These are phyloP conservation scores for Nannochloropsis oceanica DNA, from an alignment of 108 stramenopile genomes.

Conservation along the genomic window DNA sequence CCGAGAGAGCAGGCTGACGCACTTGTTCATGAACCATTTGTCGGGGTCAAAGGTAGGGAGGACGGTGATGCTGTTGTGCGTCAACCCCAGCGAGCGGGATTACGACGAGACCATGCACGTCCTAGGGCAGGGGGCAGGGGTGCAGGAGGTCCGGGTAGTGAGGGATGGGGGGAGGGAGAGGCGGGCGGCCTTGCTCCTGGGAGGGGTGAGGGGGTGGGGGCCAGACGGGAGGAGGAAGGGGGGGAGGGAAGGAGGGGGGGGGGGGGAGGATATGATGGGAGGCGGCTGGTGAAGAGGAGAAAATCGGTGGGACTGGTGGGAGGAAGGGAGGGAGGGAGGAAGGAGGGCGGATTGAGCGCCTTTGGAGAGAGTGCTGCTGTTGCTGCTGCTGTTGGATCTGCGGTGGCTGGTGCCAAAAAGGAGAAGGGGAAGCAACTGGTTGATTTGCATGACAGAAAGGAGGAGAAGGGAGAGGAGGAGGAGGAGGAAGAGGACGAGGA, in stretches of 20 bases:
- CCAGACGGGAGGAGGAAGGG: not conserved
- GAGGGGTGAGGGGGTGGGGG: not conserved
- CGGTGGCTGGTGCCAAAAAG: not conserved
- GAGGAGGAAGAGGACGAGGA: not conserved
- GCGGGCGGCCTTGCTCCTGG: not conserved
- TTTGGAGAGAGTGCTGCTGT: no score
- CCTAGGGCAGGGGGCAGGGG: not conserved
- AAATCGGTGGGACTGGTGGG: not conserved
- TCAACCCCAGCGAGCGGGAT: not conserved
- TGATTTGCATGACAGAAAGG: not conserved
- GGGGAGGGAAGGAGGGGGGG: not conserved
- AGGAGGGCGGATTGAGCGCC: not conserved
- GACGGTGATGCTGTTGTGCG: not conserved
- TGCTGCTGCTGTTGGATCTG: not conserved
- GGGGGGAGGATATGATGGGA: not conserved
- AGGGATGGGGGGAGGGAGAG: not conserved
- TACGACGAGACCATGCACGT: not conserved
- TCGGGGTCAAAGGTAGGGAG: slow-evolving; percentile 14
- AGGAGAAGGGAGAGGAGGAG: not conserved
- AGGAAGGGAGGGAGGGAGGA: not conserved
- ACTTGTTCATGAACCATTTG: slow-evolving; percentile 83
- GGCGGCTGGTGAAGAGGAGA: not conserved
- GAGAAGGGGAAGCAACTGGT: no score
- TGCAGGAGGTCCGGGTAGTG: not conserved
- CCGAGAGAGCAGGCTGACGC: slow-evolving; percentile 90